Base-by-base conservation (phyloP, 495 filamentous ascomycete genomes). In the Neurospora sp. region DNA sequence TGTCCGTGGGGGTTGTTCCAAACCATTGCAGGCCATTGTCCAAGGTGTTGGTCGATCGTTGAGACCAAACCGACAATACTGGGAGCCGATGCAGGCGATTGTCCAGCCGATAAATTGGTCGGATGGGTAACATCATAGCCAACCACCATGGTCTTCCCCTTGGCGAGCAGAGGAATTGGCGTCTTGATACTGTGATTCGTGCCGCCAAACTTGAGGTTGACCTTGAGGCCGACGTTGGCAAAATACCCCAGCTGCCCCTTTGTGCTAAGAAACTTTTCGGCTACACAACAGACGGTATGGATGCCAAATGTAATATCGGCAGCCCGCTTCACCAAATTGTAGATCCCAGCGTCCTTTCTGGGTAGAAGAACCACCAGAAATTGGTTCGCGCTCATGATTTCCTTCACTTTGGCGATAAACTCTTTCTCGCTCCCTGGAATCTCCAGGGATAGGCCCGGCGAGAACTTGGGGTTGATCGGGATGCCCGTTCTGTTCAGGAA, bases 121-220 rank as follows among this genome's bases (percentile, higher is more conserved):
- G 94, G 94, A 76, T 97, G 94, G 0, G 93, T 96, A 3, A 97
- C 94, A 76, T 97, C 94, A 59, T 94, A 90, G 0, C 94, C 94
- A 40, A 95, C 82, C 21, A 97, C 83, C 92, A 97, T 97, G 0
- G 92, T 94, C 71, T 77, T 79, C 21, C 71, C 76, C 2, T 90
- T 83, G 43, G 81, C 82, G 43, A 96, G 78, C n/a, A 93, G 78
- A 9, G 84, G 85, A 4, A 91, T 84, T 0, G 79, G 73, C 0
- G 80, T 69, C 1, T 80, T 74, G 0, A 97, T 77, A 5, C 76
- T 79, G 77, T 97, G 93, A 74, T 97, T 97, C 24, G 85, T 81
- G 0, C 95, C 95, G 7, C 93, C 93, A 72, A 91, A 85, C 81
- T 97, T 97, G 62, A 96, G 80, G 78, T 97, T 97, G 81, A 96